Base-by-base conservation (phyloP, 2,329 filamentous ascomycete genomes). In the Spiromastix sp. region DNA sequence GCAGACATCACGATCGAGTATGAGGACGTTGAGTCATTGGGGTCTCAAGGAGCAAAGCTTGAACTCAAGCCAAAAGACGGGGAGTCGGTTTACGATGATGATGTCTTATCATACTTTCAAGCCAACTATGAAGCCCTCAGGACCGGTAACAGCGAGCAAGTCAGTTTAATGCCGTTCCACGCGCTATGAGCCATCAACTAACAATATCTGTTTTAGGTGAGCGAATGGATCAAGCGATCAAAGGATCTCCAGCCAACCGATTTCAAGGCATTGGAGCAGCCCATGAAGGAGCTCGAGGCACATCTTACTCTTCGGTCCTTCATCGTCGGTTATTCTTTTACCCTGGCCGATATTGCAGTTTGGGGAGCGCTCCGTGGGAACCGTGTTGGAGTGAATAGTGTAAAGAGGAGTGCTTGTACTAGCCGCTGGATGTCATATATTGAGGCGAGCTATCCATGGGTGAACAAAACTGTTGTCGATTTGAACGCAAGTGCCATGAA, bases 281-380 rank as follows among this genome's bases (percentile, higher is more conserved):
- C 44, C 2, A 26, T 48, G 39, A 46, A 45, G 21, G 46, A 48
- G 22, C 37, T 48, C 3, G 43, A 48, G 13, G 36, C 43, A 10
- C 46, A 48, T 34, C 37, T 48, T 21, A 44, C 36, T 7, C 38
- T 48, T 5, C 46, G 45, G 13, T 45, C 45, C 16, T 41, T 39
- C 29, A 42, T 48, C 17, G 39, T 46, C 20, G 46, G 45, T 16
- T 41, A 46, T 34, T 37, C 36, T 5, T 24, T 48, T 16, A 47
- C 43, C 6, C 22, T 47, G 16, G 45, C 45, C n/a, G 46, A 48
- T 26, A 27, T 47, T 15, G 40, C 39, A 5, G 30, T 47, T 4
- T 48, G 45, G 44, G 44, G 37, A 20, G 38, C 45, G 7, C 41
- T 48, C 22, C 43, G 45, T 19, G 44, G 45, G n/a, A 48, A 48